Evolutionary conservation across 2,329 filamentous ascomycete species (phyloP).

Genomic region (Monascus ruber): DNA sequence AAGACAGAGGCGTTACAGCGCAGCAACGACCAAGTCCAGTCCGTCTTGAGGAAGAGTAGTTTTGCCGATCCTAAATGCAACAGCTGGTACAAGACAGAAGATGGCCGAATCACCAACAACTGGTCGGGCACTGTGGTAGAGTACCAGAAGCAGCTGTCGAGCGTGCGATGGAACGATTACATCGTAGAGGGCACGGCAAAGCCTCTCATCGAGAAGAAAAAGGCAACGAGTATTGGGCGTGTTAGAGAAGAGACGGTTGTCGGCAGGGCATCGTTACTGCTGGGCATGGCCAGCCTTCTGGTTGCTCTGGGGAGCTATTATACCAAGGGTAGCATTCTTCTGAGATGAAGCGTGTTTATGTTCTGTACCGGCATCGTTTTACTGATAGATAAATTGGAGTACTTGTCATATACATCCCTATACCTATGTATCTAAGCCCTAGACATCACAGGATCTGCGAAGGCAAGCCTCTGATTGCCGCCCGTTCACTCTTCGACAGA

Average conservation of each 20-base stretch:
- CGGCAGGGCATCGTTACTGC: constrained; percentile 36
- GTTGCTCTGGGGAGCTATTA: constrained; percentile 35
- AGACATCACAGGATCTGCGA: too few species aligned
- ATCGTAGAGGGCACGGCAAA: constrained; percentile 14
- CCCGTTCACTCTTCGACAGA: too few species aligned
- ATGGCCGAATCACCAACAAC: constrained; percentile 47
- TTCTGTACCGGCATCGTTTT: too few species aligned
- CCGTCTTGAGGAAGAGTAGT: constrained; percentile 29
- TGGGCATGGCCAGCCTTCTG: constrained; percentile 63
- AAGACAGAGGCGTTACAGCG: constrained; percentile 25
- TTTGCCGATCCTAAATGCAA: constrained; percentile 46
- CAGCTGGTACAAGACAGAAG: constrained; percentile 46
- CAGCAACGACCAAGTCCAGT: constrained; percentile 40
- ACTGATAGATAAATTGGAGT: too few species aligned
- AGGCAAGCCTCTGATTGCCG: too few species aligned
- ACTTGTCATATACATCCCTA: too few species aligned
- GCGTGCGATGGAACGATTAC: constrained; percentile 22
- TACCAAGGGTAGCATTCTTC: not conserved
- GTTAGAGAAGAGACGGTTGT: constrained; percentile 27
- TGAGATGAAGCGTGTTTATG: too few species aligned
- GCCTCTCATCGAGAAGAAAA: constrained; percentile 12
- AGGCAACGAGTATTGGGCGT: constrained; percentile 16
- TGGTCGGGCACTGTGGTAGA: constrained; percentile 44
- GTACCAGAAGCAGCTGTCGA: constrained; percentile 38
- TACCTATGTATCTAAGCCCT: too few species aligned